Base-by-base conservation (phyloP, 2,329 filamentous ascomycete genomes). In the Davidsoniella australis region DNA sequence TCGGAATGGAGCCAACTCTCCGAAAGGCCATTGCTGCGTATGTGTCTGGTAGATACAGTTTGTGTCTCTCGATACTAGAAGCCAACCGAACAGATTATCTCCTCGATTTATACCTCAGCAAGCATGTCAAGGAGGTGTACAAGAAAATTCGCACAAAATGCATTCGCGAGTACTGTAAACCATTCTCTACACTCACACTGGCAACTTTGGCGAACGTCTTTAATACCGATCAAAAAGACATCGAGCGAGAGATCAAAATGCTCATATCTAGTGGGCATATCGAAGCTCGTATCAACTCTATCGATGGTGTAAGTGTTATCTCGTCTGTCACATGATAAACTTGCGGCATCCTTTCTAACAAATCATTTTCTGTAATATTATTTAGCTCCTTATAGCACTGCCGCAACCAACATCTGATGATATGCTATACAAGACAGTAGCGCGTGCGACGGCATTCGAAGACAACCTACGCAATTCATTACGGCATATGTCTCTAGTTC, bases 1-100 rank as follows among this genome's bases (percentile, higher is more conserved):
- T 98, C 12, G 91, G 96, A 62, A 73, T 93, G 1, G 91, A 96
- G 64, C 87, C 89, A 3, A 89, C 96, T 59, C 83, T 98, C 54
- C 84, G 91, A 55, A 88, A 88, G 52, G 89, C 91, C 10, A 83
- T 98, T 57, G 77, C 76, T 6, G 80, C 85, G 61, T 98, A 95
- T 66, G 85, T 89, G 57, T 86, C 83, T 56, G 86, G 85, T 53
- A 85, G 93, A 58, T 98, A 95, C 64, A 82, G 84, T 8, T 75
- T 76, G 41, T 96, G 89, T 62, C 70, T 98, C 41, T 73, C 78
- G 43, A 85, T 89, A 36, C 73, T 98, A 0, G 84, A 91, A 58
- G 74, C 78, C 4, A 89, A 91, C 63, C 79, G 79, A 45, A 68
- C 78, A 36, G 91, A 98, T 63, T 96, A 91, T 61, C 71, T 88